Conservation (phyloP, 2,329 filamentous ascomycete genomes). For the Fusarium tuaranense region DNA sequence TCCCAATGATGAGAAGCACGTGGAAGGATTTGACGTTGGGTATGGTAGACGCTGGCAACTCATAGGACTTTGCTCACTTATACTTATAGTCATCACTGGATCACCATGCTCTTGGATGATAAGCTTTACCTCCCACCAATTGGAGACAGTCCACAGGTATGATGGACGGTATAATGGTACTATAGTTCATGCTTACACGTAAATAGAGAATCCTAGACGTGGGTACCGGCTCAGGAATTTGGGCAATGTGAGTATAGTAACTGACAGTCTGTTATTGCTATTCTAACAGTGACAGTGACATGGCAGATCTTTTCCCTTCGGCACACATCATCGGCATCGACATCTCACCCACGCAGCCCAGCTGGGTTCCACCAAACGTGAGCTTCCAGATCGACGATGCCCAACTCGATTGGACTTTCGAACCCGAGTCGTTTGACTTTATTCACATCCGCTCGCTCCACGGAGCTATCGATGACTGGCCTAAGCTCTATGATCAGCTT, state of each 20-base stretch:
- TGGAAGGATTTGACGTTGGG: background rate
- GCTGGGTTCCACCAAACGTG: background rate
- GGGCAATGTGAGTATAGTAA: background rate
- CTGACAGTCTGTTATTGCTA: no score
- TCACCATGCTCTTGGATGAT: slow-evolving; percentile 16
- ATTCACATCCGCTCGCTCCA: background rate
- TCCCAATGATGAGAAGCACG: background rate
- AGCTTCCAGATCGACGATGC: slow-evolving; percentile 3
- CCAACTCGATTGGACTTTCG: background rate
- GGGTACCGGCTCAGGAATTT: slow-evolving; percentile 1
- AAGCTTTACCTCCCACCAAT: slow-evolving; percentile 9
- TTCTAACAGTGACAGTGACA: background rate
- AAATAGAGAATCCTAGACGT: background rate
- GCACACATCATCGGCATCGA: background rate
- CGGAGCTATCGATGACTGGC: background rate
- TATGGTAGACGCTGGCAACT: background rate
- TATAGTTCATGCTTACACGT: background rate
- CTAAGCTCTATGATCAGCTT: background rate
- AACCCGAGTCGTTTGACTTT: background rate
- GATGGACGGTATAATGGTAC: no score
- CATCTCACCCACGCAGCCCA: slow-evolving; percentile 1
- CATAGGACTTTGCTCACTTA: background rate
- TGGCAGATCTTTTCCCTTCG: background rate
- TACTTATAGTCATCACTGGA: slow-evolving; percentile 6
- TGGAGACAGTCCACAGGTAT: slow-evolving; percentile 9